These are phyloP conservation scores for Phaeosphaeriaceae sp. DNA, from an alignment of 2,329 filamentous ascomycete genomes.

Conservation along the genomic window DNA sequence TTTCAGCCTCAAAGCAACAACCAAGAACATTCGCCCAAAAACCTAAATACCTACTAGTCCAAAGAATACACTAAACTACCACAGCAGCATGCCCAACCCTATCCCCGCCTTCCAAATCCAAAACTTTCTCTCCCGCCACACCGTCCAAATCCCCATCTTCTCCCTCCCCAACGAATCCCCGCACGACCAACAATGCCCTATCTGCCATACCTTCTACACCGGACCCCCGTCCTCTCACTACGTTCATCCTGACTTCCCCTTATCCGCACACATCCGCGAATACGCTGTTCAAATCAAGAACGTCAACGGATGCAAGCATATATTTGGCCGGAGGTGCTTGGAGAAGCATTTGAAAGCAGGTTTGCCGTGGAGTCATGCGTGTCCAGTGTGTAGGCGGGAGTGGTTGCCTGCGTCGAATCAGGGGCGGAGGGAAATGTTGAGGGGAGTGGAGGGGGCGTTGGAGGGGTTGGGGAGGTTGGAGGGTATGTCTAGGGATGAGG, in stretches of 20 bases:
- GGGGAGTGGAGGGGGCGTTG: conserved; percentile 12
- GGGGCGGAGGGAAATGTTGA: conserved; percentile 13
- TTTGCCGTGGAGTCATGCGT: conserved; percentile 30
- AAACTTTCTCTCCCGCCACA: conserved; percentile 28
- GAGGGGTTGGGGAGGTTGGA: conserved; percentile 13
- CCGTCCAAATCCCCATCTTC: conserved; percentile 13
- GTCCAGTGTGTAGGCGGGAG: conserved; percentile 26
- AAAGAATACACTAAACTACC: not conserved
- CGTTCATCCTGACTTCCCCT: conserved; percentile 23
- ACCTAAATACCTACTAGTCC: too few species aligned
- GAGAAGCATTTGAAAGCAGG: conserved; percentile 24
- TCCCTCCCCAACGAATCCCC: conserved; percentile 6
- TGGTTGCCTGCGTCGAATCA: conserved; percentile 25
- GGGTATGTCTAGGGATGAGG: conserved; percentile 1
- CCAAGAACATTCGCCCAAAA: too few species aligned
- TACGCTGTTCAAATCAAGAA: conserved; percentile 23
- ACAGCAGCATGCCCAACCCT: conserved; percentile 14
- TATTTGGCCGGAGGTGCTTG: conserved; percentile 27
- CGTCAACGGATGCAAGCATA: conserved; percentile 18
- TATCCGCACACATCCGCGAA: conserved; percentile 12
- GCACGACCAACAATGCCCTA: conserved; percentile 15
- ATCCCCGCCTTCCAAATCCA: conserved; percentile 19
- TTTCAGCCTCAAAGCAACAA: too few species aligned
- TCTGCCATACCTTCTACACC: conserved; percentile 21
- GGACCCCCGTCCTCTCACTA: conserved; percentile 17